These are phyloP conservation scores for Beverwykella pulmonaria DNA, from an alignment of 495 filamentous ascomycete species.

Conservation along the genomic window DNA sequence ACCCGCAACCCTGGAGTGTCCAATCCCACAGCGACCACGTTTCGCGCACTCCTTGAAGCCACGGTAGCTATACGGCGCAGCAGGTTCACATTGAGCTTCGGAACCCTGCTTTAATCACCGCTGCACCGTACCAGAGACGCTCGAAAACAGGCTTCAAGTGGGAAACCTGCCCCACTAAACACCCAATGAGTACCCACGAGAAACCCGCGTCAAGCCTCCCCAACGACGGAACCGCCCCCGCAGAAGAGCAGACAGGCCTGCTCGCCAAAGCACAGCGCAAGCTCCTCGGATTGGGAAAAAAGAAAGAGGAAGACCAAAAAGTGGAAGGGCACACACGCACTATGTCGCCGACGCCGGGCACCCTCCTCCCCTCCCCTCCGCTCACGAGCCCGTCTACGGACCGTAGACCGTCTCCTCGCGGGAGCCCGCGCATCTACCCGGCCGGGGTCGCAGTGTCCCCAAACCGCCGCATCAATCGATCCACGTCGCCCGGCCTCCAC, in stretches of 20 bases:
- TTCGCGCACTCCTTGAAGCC: background rate
- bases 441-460: slow-evolving; percentile 26
- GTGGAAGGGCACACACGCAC: slow-evolving; percentile 3
- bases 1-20: background rate
- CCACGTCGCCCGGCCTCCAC: slow-evolving; percentile 48
- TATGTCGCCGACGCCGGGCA: slow-evolving; percentile 25
- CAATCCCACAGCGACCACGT: slow-evolving; percentile 4
- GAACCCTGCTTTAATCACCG: background rate
- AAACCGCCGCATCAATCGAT: slow-evolving; percentile 39
- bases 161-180: background rate
- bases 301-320: slow-evolving; percentile 30
- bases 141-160: background rate
- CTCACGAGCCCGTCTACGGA: slow-evolving; percentile 18
- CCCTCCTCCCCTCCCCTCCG: slow-evolving; percentile 25
- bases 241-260: slow-evolving; percentile 29
- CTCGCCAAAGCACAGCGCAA: slow-evolving; percentile 39
- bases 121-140: background rate
- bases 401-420: slow-evolving; percentile 31
- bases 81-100: background rate
- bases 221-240: slow-evolving; percentile 12
- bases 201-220: slow-evolving; percentile 19
- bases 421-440: slow-evolving; percentile 36
- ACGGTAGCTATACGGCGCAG: background rate
- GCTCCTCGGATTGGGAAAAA: slow-evolving; percentile 32
- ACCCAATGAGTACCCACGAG: slow-evolving; percentile 33